phyloP scores from a whole-genome alignment of 768 basidiomycete genomes.

The Boletus rubescentipes region DNA sequence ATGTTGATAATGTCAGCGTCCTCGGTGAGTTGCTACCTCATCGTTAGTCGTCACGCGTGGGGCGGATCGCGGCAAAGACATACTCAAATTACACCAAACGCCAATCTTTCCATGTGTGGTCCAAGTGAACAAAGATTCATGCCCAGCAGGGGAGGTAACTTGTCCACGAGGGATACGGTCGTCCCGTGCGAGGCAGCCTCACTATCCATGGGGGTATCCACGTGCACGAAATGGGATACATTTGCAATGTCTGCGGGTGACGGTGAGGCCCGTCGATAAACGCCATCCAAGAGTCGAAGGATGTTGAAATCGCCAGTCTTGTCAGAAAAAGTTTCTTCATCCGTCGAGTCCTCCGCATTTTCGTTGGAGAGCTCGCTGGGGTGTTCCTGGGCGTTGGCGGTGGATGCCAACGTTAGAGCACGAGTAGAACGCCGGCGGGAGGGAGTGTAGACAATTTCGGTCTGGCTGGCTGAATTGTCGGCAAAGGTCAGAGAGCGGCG shows the following conservation, averaged over 20 bases:
- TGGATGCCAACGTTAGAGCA: slow-evolving; percentile 57
- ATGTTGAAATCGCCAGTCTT: slow-evolving; percentile 73
- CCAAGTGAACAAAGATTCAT: slow-evolving; percentile 94
- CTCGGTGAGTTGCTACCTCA: slow-evolving; percentile 76
- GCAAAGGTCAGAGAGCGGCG: slow-evolving; percentile 81
- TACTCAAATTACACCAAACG: slow-evolving; percentile 97
- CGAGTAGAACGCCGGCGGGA: slow-evolving; percentile 49
- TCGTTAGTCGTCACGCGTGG: background rate
- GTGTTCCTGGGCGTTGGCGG: slow-evolving; percentile 46
- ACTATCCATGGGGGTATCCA: slow-evolving; percentile 93
- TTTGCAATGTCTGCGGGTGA: slow-evolving; percentile 84
- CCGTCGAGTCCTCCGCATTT: slow-evolving; percentile 24
- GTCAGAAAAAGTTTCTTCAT: slow-evolving; percentile 39
- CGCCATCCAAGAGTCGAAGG: slow-evolving; percentile 45
- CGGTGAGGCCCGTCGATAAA: background rate
- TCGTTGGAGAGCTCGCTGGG: slow-evolving; percentile 13
- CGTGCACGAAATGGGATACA: slow-evolving; percentile 92
- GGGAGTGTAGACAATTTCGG: slow-evolving; percentile 61
- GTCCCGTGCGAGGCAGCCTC: slow-evolving; percentile 96
- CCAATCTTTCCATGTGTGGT: slow-evolving; percentile 89
- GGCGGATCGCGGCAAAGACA: slow-evolving; percentile 4
- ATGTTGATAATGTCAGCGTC: slow-evolving; percentile 89
- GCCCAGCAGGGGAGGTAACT: slow-evolving; percentile 86
- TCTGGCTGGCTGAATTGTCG: slow-evolving; percentile 71
- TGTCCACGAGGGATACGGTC: slow-evolving; percentile 97